Evolutionary conservation across 805 yeast genomes (phyloP), one percentile per base, ranked within the genome.

Genomic region (Suhomyces tanzawaensis): DNA sequence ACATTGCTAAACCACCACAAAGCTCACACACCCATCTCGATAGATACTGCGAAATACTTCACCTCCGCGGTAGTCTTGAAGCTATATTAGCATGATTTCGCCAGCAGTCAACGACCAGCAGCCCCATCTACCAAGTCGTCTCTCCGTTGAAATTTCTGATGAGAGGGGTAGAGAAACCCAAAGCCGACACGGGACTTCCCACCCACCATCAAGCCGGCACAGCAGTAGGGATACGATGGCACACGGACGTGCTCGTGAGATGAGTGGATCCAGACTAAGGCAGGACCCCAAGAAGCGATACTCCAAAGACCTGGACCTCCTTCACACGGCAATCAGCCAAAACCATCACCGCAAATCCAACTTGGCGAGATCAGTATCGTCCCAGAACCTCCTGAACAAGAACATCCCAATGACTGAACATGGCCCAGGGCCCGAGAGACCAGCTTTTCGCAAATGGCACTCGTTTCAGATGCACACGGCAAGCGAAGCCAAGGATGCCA

Each of bases 261-360:
- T 5, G 7, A 12, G 15, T 18, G 24, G 14, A 6, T n/a, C 19
- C 24, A 30, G 24, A n/a, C 14, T 8, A 7, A 7, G 24, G 24
- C 24, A 21, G 8, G 19, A 18, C 16, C 8, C 16, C 19, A 26
- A 27, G 29, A 36, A 32, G 19, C 32, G 32, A 37, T 17, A 21
- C 34, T 27, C 36, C 17, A 39, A 24, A 13, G 34, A 23, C 21
- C 26, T 44, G 13, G 42, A 46, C 21, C 19, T 40, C n/a, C 39
- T 47, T 22, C 43, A 45, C 29, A 39, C 48, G 11, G 44, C 47
- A 15, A 39, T 42, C 23, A 35, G 35, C 36, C 43, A 47, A 29
- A 47, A 43, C 29, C 42, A 38, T 17, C 44, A 39, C n/a, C 34
- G 29, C 25, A 44, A 40, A 23, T 34, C 37, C 15, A 29, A 29